Evolutionary conservation across 306 rosid genomes (phyloP), one percentile per base, ranked within the genome.

Genomic region (Trifolium subterraneum): DNA sequence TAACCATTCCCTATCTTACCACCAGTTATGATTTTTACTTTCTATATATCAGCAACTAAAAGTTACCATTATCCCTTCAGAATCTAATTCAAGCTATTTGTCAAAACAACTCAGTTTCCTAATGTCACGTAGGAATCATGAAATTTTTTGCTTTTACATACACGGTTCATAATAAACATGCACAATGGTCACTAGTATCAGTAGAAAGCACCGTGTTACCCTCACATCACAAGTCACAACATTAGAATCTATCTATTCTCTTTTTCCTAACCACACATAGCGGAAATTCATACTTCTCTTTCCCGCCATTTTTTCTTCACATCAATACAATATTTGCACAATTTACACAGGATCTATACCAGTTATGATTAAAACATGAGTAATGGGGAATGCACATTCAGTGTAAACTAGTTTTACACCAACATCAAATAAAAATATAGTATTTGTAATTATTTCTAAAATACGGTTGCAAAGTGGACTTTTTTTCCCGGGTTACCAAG

Each of bases 151-250:
- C 44, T 68, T 64, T 50, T 33, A 18, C 56, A 35, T 33, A n/a
- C 74, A 41, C 14, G 10, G 14, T 10, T 39, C 10, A 10, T 39
- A 39, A 39, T 10, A 39, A 39, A 18, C 47, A 33, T 15, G n/a
- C 74, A 64, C 44, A 31, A 25, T 35, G 68, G 12, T 51, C 47
- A 76, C 67, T 52, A 27, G 42, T 15, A 64, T 47, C 16, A 65
- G 13, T 52, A 18, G 4, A 70, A 64, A 36, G 19, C 19, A 25
- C 38, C 19, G 8, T 4, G 50, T 18, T 45, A 6, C 70, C 33
- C 35, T 59, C 44, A 50, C 27, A n/a, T 36, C 35, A 3, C 10
- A 50, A 4, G 16, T 15, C 20, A 39, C 14, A 18, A 27, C 41
- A 70, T 35, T 22, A 22, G 25, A 22, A 19, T 47, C 54, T 15